Evolutionary conservation across 768 basidiomycete species (phyloP).

Genomic region (Lyophyllum atratum): DNA sequence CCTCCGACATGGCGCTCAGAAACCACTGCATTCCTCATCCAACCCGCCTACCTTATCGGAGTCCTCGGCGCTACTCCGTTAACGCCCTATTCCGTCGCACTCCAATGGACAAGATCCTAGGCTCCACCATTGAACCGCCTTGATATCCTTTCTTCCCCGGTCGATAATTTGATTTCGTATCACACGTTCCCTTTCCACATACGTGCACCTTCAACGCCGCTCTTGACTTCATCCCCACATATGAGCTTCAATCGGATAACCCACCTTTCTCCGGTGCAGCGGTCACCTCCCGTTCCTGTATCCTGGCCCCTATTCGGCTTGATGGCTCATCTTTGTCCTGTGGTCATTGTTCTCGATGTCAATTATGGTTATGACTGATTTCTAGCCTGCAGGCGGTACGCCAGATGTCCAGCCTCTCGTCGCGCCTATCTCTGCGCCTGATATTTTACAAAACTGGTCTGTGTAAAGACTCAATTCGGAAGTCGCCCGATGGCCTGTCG

Average conservation of each 20-base stretch:
- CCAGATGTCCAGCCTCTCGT: conserved; percentile 60
- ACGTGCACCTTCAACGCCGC: too few species aligned
- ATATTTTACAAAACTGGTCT: conserved; percentile 60
- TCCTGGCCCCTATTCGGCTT: too few species aligned
- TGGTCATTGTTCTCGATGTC: too few species aligned
- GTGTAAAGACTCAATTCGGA: conserved; percentile 54
- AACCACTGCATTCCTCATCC: conserved; percentile 72
- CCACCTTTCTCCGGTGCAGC: background rate
- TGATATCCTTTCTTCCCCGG: too few species aligned
- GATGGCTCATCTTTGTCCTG: too few species aligned
- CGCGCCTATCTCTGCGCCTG: conserved; percentile 63
- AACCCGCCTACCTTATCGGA: conserved; percentile 49
- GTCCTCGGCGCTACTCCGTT: background rate
- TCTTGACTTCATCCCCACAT: too few species aligned
- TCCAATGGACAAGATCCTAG: background rate
- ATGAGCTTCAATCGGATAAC: too few species aligned
- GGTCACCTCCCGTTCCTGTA: background rate
- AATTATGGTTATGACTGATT: too few species aligned
- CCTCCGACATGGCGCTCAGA: conserved; percentile 57
- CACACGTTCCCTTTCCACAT: too few species aligned
- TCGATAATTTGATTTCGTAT: too few species aligned
- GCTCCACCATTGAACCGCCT: too few species aligned
- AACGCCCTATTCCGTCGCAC: background rate
- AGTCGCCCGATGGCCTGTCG: conserved; percentile 60
- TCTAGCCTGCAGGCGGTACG: too few species aligned